Evolutionary conservation across 192 early-diverging fungal species (phyloP), one percentile per base, ranked within the genome.

Genomic region (Ramicandelaber brevisporus): DNA sequence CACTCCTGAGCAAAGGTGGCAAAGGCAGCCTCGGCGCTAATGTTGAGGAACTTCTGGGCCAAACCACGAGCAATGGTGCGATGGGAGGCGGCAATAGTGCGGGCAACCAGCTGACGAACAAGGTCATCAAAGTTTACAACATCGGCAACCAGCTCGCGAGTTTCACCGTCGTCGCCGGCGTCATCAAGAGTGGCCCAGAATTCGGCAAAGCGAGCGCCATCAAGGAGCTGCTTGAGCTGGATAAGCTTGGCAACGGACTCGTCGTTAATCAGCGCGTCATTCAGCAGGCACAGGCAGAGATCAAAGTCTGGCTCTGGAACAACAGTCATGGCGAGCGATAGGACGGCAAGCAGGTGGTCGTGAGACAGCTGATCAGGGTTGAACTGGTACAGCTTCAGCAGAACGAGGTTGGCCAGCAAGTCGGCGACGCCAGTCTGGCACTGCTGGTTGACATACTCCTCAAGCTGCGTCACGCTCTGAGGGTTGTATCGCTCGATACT

Each of bases 321-420:
- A 21, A 78, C 76, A 7, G 73, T 80, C 22, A 88, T 52, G 17
- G 81, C 68, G 41, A 87, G 83, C 33, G 60, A 57, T 34, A 88
- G 60, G 33, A 88, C 75, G 35, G 65, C 67, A 44, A 50, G 57
- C 30, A 85, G 58, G 14, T 72, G 60, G 31, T 60, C 52, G 11
- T 67, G 56, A 44, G 78, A 81, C 30, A 65, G 43, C 43, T 69
- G 58, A 17, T 70, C 47, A 5, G 74, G 70, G 48, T 88, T 88
- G 59, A 92, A 92, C 47, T 92, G 87, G 59, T 88, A 80, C 55
- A 92, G 62, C 45, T 92, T 92, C 27, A 92, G 63, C 18, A 86
- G 60, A 27, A 83, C 83, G 21, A 92, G 62, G 55, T 83, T 83
- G 4, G 87, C 87, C 65, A 73, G 68, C 41, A 78, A 48, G 58